Percentiles rank a stretch among this genome's conserved stretches.
phyloP scores from a whole-genome alignment of 805 yeast genomes.

The Nakazawaea populi region DNA sequence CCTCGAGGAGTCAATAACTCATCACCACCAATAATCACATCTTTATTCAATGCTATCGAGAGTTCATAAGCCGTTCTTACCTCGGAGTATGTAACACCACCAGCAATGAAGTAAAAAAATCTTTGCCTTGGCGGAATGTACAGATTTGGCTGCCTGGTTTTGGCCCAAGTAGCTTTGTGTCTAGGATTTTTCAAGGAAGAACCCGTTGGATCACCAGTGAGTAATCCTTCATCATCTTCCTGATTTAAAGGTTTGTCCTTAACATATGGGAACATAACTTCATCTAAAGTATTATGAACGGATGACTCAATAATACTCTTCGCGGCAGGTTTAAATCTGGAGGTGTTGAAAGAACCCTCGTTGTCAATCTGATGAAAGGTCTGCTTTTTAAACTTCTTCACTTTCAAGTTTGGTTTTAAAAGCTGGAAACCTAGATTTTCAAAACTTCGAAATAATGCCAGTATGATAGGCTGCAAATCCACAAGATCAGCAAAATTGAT shows the following conservation, averaged over 20 bases:
- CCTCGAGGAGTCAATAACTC: slow-evolving; percentile 52
- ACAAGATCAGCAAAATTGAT: slow-evolving; percentile 45
- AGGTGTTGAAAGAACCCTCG: slow-evolving; percentile 52
- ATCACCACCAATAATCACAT: slow-evolving; percentile 78
- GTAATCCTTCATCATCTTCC: slow-evolving; percentile 20
- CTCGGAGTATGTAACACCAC: slow-evolving; percentile 86
- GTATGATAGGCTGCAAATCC: slow-evolving; percentile 33
- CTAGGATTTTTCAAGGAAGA: slow-evolving; percentile 62
- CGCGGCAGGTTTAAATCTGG: slow-evolving; percentile 69
- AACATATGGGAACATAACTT: slow-evolving; percentile 62
- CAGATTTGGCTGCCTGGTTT: slow-evolving; percentile 15
- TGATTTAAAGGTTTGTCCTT: slow-evolving; percentile 66
- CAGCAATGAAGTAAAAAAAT: slow-evolving; percentile 75
- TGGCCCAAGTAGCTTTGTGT: slow-evolving; percentile 76
- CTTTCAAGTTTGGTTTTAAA: slow-evolving; percentile 31
- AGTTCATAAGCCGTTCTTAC: slow-evolving; percentile 70
- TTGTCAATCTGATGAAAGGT: slow-evolving; percentile 48
- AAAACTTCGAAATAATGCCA: slow-evolving; percentile 54
- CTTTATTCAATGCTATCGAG: slow-evolving; percentile 55
- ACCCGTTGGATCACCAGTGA: slow-evolving; percentile 24
- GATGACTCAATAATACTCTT: slow-evolving; percentile 51
- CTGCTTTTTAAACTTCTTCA: slow-evolving; percentile 40
- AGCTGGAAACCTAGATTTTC: slow-evolving; percentile 29
- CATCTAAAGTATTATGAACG: slow-evolving; percentile 47
- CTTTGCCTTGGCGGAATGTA: slow-evolving; percentile 45